Conservation (phyloP, 225 moss, liverwort and hornwort genomes). For the Bryum argenteum region DNA sequence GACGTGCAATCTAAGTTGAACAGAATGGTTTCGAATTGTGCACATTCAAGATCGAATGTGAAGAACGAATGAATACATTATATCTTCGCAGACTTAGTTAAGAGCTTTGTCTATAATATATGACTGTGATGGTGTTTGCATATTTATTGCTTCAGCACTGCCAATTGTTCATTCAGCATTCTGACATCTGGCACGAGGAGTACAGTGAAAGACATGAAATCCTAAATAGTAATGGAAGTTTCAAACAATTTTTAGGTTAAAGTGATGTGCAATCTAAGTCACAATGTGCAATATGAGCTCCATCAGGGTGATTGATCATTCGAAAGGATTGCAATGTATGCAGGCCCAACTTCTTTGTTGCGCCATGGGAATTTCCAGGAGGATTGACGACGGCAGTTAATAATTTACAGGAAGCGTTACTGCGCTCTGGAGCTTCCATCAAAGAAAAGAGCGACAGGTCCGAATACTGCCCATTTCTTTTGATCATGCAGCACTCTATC, state of each 20-base stretch:
- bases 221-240: neutral
- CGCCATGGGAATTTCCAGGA: constrained; percentile 94
- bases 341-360: constrained; percentile 87
- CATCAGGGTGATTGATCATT: neutral
- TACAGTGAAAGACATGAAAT: neutral
- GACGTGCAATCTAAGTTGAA: neutral
- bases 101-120: no score
- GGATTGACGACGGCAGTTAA: constrained; percentile 60
- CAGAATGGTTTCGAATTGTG: neutral
- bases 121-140: no score
- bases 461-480: constrained; percentile 7
- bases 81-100: neutral
- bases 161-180: neutral
- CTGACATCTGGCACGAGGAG: neutral
- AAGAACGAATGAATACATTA: neutral
- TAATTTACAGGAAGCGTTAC: constrained; percentile 51
- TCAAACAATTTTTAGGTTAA: neutral
- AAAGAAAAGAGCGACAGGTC: constrained; percentile 78
- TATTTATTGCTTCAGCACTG: no score
- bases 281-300: neutral
- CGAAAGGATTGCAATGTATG: constrained; percentile 6
- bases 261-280: constrained; percentile 4
- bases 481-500: constrained; percentile 3
- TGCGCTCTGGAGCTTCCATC: constrained; percentile 65
- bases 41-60: neutral